These are phyloP conservation scores for Schizophyllum commune DNA, from an alignment of 1,284 basidiomycete genomes.

Conservation along the genomic window DNA sequence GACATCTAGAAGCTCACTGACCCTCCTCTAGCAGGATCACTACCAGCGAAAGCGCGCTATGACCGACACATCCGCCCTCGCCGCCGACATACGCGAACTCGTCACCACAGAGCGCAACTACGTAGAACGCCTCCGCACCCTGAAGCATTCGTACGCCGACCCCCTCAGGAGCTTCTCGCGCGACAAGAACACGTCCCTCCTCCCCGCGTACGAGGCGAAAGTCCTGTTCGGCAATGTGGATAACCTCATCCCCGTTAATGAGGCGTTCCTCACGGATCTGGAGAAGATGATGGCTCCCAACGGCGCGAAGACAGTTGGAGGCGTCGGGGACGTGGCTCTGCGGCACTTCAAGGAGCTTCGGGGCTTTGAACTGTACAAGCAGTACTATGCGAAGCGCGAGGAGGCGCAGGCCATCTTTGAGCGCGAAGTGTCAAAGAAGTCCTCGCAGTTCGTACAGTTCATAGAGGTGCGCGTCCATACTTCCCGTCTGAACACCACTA, in stretches of 20 bases:
- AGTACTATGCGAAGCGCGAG: conserved; percentile 89
- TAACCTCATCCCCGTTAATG: conserved; percentile 79
- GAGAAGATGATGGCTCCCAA: conserved; percentile 65
- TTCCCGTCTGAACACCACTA: background rate
- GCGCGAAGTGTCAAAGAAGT: conserved; percentile 71
- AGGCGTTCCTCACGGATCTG: conserved; percentile 79
- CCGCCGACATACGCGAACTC: conserved; percentile 69
- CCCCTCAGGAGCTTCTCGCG: conserved; percentile 82
- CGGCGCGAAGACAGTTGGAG: conserved; percentile 49
- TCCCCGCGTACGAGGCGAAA: conserved; percentile 87
- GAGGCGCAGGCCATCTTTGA: conserved; percentile 89
- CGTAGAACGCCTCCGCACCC: conserved; percentile 62
- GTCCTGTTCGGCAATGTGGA: conserved; percentile 93
- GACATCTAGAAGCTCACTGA: background rate
- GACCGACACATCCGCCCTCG: conserved; percentile 55
- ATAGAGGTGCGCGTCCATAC: conserved; percentile 60
- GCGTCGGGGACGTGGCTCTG: conserved; percentile 80
- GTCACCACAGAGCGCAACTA: conserved; percentile 74
- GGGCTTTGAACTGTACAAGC: conserved; percentile 87
- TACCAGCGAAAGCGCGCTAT: conserved; percentile 46
- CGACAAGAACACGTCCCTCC: conserved; percentile 78
- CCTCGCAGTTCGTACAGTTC: conserved; percentile 71
- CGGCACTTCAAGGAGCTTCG: conserved; percentile 75
- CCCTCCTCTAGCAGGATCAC: conserved; percentile 11
- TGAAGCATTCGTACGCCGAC: conserved; percentile 83